A percentile compares a stretch with the other conserved stretches of the same genome.
Evolutionary conservation across 371 early-diverging fungal genomes (phyloP).

Genomic region (Chytridium lagenaria): DNA sequence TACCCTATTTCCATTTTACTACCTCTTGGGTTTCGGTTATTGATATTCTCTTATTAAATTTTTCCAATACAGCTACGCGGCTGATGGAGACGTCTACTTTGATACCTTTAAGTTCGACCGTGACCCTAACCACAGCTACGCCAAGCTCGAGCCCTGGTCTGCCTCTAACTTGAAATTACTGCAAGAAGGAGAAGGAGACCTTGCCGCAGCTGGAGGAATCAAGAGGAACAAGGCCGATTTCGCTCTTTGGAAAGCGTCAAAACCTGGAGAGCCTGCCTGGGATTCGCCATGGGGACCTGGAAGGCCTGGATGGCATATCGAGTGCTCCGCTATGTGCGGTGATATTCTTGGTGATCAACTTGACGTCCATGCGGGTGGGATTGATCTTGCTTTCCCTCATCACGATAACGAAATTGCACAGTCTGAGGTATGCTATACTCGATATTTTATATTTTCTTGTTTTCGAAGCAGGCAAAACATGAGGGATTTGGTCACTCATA

Average conservation of each 20-base stretch:
- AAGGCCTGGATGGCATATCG: conserved; percentile 99
- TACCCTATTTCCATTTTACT: background rate
- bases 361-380: conserved; percentile 99
- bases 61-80: conserved; percentile 67
- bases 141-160: conserved; percentile 90
- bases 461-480: too few species aligned
- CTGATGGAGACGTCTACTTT: conserved; percentile 98
- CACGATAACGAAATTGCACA: conserved; percentile 99
- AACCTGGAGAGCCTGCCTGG: conserved; percentile 98
- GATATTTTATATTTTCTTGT: too few species aligned
- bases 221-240: conserved; percentile 90
- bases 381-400: conserved; percentile 99
- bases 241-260: conserved; percentile 98
- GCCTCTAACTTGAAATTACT: conserved; percentile 79
- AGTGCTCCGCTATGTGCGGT: conserved; percentile 99
- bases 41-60: background rate
- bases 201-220: conserved; percentile 62
- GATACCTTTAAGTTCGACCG: conserved; percentile 91
- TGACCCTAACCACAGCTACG: conserved; percentile 80
- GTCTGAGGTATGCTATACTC: conserved; percentile 68
- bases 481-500: too few species aligned
- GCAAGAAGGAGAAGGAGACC: conserved; percentile 92
- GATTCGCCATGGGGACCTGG: conserved; percentile 94
- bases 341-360: conserved; percentile 89
- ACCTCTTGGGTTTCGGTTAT: background rate